Conservation (phyloP, 2,329 filamentous ascomycete genomes). For the Xylaria sp. region DNA sequence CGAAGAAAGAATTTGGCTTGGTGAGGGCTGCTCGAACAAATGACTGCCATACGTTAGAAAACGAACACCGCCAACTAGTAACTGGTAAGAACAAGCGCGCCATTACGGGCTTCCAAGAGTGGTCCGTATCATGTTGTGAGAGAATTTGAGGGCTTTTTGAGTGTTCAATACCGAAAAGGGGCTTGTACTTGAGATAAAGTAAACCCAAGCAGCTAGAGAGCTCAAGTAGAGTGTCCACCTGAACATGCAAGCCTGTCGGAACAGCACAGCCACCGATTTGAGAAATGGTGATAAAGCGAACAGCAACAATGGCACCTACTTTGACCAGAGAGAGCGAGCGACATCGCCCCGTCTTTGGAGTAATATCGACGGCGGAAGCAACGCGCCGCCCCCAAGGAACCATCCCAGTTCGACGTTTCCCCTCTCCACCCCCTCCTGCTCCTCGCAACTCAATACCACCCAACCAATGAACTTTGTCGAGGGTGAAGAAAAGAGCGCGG, state of each 20-base stretch:
- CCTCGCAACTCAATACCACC: background rate
- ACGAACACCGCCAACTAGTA: no score
- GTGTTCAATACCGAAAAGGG: no score
- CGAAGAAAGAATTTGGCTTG: background rate
- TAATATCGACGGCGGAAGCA: slow-evolving; percentile 13
- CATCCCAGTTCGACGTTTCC: background rate
- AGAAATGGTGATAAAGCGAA: background rate
- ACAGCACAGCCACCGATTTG: slow-evolving; percentile 1
- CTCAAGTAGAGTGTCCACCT: background rate
- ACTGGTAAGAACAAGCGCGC: no score
- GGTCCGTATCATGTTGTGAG: no score
- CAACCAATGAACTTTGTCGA: background rate
- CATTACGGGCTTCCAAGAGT: no score
- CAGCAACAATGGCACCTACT: background rate
- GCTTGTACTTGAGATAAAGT: no score
- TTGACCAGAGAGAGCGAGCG: background rate
- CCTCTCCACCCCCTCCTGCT: background rate
- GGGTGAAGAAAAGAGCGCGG: background rate
- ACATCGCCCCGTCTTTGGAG: background rate
- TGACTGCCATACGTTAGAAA: no score
- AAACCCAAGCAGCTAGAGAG: no score
- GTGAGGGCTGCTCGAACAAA: background rate
- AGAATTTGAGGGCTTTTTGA: no score
- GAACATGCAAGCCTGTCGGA: slow-evolving; percentile 5
- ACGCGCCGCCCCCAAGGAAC: background rate